A percentile compares a stretch with the other conserved stretches of the same genome.
phyloP scores from a whole-genome alignment of 768 basidiomycete species.

The Boletus sensibilis region DNA sequence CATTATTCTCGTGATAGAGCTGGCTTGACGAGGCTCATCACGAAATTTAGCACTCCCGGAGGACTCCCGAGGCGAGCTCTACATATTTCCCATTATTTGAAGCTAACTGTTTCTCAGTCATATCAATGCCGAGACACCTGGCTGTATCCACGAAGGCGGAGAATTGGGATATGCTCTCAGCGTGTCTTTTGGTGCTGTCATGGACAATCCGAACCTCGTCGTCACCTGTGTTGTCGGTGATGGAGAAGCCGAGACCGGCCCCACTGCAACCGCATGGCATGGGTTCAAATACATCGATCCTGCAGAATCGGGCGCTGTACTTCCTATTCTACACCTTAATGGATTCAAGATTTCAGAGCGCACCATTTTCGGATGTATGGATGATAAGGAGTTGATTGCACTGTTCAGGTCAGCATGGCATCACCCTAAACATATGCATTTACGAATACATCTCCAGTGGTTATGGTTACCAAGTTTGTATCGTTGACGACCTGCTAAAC shows the following conservation, averaged over 20 bases:
- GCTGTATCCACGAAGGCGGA: slow-evolving; percentile 88
- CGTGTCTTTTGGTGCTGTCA: slow-evolving; percentile 83
- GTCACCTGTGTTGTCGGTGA: slow-evolving; percentile 84
- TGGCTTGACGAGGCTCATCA: slow-evolving; percentile 68
- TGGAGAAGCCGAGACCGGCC: slow-evolving; percentile 82
- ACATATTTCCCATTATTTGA: not conserved
- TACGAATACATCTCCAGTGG: slow-evolving; percentile 41
- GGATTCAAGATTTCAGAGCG: slow-evolving; percentile 91
- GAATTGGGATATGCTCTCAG: slow-evolving; percentile 88
- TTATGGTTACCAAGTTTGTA: slow-evolving; percentile 86
- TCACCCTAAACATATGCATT: not conserved
- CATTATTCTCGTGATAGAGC: slow-evolving; percentile 52
- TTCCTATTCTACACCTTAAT: slow-evolving; percentile 89
- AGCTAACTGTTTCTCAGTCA: slow-evolving; percentile 41
- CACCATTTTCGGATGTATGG: slow-evolving; percentile 89
- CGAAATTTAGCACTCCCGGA: slow-evolving; percentile 75
- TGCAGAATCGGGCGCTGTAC: slow-evolving; percentile 81
- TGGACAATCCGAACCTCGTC: slow-evolving; percentile 88
- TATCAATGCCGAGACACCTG: slow-evolving; percentile 83
- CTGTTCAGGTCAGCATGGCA: slow-evolving; percentile 58
- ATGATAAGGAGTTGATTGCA: slow-evolving; percentile 74
- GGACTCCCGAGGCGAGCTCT: slow-evolving; percentile 70
- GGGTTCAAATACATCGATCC: slow-evolving; percentile 90
- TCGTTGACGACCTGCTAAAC: slow-evolving; percentile 65
- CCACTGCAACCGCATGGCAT: slow-evolving; percentile 81